Base-by-base conservation (phyloP, 495 filamentous ascomycete genomes). In the Hypoxylon lienhwacheense region DNA sequence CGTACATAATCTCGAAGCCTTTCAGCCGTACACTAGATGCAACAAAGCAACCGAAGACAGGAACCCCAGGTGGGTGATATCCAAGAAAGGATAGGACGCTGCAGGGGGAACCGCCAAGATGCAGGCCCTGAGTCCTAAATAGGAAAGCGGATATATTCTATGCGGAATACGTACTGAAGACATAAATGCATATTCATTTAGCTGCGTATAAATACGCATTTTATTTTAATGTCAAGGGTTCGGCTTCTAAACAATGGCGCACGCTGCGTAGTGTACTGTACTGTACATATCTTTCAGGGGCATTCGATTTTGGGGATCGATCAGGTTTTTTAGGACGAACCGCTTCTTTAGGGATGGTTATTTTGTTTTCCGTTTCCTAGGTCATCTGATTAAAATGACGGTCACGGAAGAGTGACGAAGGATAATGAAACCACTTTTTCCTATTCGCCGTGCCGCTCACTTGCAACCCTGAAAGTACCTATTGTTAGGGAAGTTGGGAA, bases 101-200 rank as follows among this genome's bases (percentile, higher is more conserved):
- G 58, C 59, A 62, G 59, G 59, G 59, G n/a, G 59, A 39, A 49
- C 36, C 24, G 36, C 59, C 48, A 62, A 41, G 43, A 53, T 32
- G 24, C 28, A 48, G 16, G 55, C 53, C 15, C 43, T 47, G 49
- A 15, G 17, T 36, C 47, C 53, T 4, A 42, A 57, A 62, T 14
- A 62, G 59, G 59, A 47, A 62, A 62, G 59, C 53, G 59, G 53
- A 44, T 37, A 31, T 53, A 20, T 6, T 16, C 25, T 45, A 47
- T 21, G 25, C 37, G 24, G 35, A 20, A 33, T 45, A 42, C 31
- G 41, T 53, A 50, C 46, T 55, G 51, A 55, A 61, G 46, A 51
- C 42, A 46, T 61, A 50, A 46, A 57, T 52, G 58, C 53, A 56
- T 53, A 41, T 34, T 5, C 14, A 35, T 7, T 6, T 35, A 31